These are phyloP conservation scores for Mucor lusitanicus DNA, from an alignment of 371 early-diverging fungal species.

Conservation along the genomic window DNA sequence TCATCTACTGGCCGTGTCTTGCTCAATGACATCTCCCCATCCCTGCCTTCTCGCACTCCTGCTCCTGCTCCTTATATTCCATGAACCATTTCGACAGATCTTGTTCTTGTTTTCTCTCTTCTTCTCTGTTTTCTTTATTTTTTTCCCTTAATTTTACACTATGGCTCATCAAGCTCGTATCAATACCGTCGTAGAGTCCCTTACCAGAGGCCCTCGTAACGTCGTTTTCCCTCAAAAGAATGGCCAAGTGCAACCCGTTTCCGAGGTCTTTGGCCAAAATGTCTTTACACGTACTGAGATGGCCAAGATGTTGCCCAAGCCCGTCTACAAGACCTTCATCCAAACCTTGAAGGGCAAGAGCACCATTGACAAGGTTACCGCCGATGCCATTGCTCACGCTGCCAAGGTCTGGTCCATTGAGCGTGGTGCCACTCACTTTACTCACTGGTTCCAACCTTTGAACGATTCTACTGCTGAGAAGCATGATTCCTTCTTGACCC, in stretches of 20 bases:
- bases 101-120: background rate
- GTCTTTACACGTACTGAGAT: conserved; percentile 90
- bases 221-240: conserved; percentile 75
- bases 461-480: conserved; percentile 98
- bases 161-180: conserved; percentile 56
- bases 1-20: background rate
- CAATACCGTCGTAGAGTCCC: conserved; percentile 48
- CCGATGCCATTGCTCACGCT: conserved; percentile 97
- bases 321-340: conserved; percentile 90
- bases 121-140: background rate
- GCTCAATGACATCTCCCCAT: conserved; percentile 1
- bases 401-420: conserved; percentile 97
- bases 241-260: conserved; percentile 75
- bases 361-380: conserved; percentile 90
- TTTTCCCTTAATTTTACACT: background rate
- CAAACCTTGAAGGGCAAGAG: conserved; percentile 84
- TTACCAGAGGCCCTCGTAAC: conserved; percentile 56
- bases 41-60: background rate
- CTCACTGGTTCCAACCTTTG: conserved; percentile 99
- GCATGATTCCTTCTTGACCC: conserved; percentile 96
- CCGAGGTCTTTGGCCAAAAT: conserved; percentile 90
- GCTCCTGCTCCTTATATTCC: background rate
- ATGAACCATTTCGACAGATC: background rate
- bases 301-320: conserved; percentile 90
- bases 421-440: conserved; percentile 94